A percentile compares a stretch with the other conserved stretches of the same genome.
Evolutionary conservation across 1,139 yeast species (phyloP).

Genomic region (Yamadazyma diddensiae): DNA sequence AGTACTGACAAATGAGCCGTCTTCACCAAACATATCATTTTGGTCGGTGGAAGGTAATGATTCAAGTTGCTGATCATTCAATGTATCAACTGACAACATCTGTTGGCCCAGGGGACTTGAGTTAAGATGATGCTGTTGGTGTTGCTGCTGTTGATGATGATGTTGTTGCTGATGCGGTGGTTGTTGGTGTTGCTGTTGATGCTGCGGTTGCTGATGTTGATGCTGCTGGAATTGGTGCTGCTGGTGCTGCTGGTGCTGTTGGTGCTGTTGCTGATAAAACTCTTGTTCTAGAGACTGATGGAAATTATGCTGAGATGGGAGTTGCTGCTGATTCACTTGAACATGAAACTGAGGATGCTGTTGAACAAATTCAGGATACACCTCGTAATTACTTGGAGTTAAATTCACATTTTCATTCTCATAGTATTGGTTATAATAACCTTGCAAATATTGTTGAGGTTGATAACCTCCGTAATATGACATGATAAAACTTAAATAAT

Average conservation of each 20-base stretch:
- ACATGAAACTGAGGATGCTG: slow-evolving; percentile 2
- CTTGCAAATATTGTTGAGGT: slow-evolving; percentile 40
- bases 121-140: slow-evolving; percentile 5
- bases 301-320: slow-evolving; percentile 13
- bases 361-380: slow-evolving; percentile 9
- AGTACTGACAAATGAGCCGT: slow-evolving; percentile 14
- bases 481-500: slow-evolving; percentile 21
- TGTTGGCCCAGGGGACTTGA: not conserved
- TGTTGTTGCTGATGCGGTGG: slow-evolving; percentile 17
- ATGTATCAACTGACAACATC: not conserved
- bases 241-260: too few species aligned
- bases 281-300: slow-evolving; percentile 8
- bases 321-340: slow-evolving; percentile 1
- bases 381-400: slow-evolving; percentile 9
- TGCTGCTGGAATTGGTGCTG: slow-evolving; percentile 2
- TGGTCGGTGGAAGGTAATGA: slow-evolving; percentile 15
- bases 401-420: slow-evolving; percentile 14
- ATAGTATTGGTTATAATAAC: slow-evolving; percentile 31
- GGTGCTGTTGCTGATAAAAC: slow-evolving; percentile 15
- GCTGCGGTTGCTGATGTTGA: slow-evolving; percentile 11
- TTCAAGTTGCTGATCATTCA: slow-evolving; percentile 5
- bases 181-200: slow-evolving; percentile 10
- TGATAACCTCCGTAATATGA: slow-evolving; percentile 47
- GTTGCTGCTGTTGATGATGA: slow-evolving; percentile 4
- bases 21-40: slow-evolving; percentile 25